Evolutionary conservation across 768 basidiomycete genomes (phyloP), one percentile per base, ranked within the genome.

Genomic region (Suillus placidus): DNA sequence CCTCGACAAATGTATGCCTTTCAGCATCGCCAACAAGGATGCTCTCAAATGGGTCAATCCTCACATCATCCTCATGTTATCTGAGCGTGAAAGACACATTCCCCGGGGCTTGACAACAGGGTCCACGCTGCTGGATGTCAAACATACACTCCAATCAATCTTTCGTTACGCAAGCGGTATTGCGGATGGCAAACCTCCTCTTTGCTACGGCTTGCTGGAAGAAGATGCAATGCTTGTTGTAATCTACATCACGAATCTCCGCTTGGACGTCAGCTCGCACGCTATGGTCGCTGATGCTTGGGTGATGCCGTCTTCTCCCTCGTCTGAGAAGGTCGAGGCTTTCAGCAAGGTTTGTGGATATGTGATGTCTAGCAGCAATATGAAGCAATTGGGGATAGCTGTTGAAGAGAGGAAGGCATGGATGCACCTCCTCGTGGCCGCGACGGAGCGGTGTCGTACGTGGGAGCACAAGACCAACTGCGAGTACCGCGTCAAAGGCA

Each of bases 261-360:
- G 82, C 5, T 75, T 84, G 40, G 87, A 88, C 68, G 62, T 84
- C 9, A 71, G 77, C 2, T 80, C 82, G 0, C 81, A 84, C 67
- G 86, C 86, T 0, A 52, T 87, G 2, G 72, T 88, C 23, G 79
- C 77, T n/a, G 84, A 87, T 64, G 81, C 79, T 5, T 86, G 78
- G 69, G 77, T 85, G 7, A 72, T 84, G 3, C 82, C 84, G 2
- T 72, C 81, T 34, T 76, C 60, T 52, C 54, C 3, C 40, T 58
- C 49, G 30, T 7, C 4, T 9, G 30, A 60, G 14, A 30, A 52
- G 51, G 23, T 32, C 12, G 26, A 49, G 51, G 62, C 60, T 13
- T 63, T 38, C 38, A 38, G 1, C 12, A 13, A 58, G 35, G 30
- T 32, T 10, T 62, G 6, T 26, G 2, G 8, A 20, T 4, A 18